Percentiles rank a stretch among this genome's conserved stretches.
Conservation (phyloP, 805 yeast genomes). For the Ogataea pignaliae region DNA sequence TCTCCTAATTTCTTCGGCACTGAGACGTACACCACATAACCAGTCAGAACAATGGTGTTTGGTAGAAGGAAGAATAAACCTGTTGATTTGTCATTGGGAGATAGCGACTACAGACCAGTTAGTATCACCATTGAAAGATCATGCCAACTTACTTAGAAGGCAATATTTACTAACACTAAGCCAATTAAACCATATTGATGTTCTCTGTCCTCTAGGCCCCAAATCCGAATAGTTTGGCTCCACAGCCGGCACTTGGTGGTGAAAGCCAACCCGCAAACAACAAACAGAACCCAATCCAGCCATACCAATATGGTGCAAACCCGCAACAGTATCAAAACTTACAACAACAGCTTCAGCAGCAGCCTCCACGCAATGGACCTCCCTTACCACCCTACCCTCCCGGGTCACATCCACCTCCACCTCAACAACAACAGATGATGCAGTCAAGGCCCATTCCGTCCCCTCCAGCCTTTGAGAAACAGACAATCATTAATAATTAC, state of each 20-base stretch:
- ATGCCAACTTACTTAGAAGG: neutral
- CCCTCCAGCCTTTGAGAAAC: slow-evolving; percentile 12
- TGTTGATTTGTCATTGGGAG: slow-evolving; percentile 15
- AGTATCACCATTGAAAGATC: slow-evolving; percentile 2
- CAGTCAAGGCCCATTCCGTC: slow-evolving; percentile 15
- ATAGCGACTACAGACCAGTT: slow-evolving; percentile 19
- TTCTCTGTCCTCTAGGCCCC: slow-evolving; percentile 9
- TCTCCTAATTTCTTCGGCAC: neutral
- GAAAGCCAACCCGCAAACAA: neutral
- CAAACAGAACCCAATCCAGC: slow-evolving; percentile 4
- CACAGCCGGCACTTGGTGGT: slow-evolving; percentile 17
- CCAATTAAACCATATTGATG: neutral
- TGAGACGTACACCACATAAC: neutral
- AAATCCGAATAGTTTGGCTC: slow-evolving; percentile 16
- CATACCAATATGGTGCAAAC: slow-evolving; percentile 8
- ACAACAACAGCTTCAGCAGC: slow-evolving; percentile 14
- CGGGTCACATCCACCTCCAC: neutral
- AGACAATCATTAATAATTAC: slow-evolving; percentile 17
- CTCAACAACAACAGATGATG: neutral
- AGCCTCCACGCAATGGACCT: slow-evolving; percentile 5
- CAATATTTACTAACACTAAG: neutral
- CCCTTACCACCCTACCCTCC: slow-evolving; percentile 8
- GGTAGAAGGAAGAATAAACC: slow-evolving; percentile 17
- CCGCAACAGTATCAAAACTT: slow-evolving; percentile 9
- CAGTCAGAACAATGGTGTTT: slow-evolving; percentile 13